Conservation (phyloP, 768 basidiomycete genomes). For the Mycena amicta region DNA sequence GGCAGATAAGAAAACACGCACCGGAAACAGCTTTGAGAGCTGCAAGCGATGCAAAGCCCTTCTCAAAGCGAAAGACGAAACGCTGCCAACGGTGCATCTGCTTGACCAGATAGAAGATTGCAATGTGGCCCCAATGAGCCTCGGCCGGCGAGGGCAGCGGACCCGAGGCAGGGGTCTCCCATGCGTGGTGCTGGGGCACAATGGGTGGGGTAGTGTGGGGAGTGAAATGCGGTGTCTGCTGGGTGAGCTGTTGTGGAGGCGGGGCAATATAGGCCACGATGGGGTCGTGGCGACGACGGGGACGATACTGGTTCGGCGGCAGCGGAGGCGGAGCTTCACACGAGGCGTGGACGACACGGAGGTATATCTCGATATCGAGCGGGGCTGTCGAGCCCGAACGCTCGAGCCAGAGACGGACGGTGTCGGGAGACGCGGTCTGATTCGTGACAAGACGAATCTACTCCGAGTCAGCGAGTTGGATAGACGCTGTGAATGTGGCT, state of each 20-base stretch:
- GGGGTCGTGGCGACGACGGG: slow-evolving; percentile 32
- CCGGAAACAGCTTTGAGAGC: slow-evolving; percentile 76
- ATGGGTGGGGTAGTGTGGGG: slow-evolving; percentile 46
- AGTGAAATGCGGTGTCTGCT: slow-evolving; percentile 37
- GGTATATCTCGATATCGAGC: slow-evolving; percentile 79
- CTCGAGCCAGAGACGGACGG: slow-evolving; percentile 81
- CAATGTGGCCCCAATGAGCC: slow-evolving; percentile 80
- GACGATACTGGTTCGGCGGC: slow-evolving; percentile 28
- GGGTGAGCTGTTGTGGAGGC: slow-evolving; percentile 34
- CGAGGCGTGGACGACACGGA: slow-evolving; percentile 50
- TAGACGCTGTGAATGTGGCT: slow-evolving; percentile 18
- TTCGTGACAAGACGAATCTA: slow-evolving; percentile 77
- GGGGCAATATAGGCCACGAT: slow-evolving; percentile 37
- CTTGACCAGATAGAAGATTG: slow-evolving; percentile 75
- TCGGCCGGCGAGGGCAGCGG: slow-evolving; percentile 44
- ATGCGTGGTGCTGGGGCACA: slow-evolving; percentile 47
- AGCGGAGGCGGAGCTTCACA: slow-evolving; percentile 25
- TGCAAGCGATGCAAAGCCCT: slow-evolving; percentile 70
- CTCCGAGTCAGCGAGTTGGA: slow-evolving; percentile 7
- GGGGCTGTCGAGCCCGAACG: slow-evolving; percentile 71
- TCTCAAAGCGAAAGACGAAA: slow-evolving; percentile 80
- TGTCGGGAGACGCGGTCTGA: slow-evolving; percentile 72
- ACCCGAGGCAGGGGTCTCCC: slow-evolving; percentile 27
- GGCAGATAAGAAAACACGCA: slow-evolving; percentile 35
- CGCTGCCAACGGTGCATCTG: slow-evolving; percentile 84